Conservation (phyloP, 2,329 filamentous ascomycete genomes). For the Knufia petricola region DNA sequence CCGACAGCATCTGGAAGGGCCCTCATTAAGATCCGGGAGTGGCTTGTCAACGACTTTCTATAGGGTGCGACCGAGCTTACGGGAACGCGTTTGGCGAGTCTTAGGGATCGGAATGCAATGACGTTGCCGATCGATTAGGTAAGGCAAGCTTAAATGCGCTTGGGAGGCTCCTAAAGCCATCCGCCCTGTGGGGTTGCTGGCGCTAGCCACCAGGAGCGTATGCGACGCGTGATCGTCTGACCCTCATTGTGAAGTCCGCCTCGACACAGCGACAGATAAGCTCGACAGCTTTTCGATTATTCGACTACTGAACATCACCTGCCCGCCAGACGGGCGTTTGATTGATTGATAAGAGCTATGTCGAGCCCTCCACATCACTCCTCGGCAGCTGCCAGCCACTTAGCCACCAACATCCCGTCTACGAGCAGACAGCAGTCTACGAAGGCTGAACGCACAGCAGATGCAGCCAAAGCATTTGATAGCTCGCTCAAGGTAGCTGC, state of each 20-base stretch:
- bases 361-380: constrained; percentile 2
- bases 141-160: no score
- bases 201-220: no score
- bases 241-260: no score
- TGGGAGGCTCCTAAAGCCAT: no score
- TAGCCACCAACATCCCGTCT: constrained; percentile 6
- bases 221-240: no score
- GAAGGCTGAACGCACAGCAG: constrained; percentile 29
- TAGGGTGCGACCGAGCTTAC: not conserved
- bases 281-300: no score
- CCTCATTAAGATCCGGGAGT: not conserved
- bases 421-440: constrained; percentile 11
- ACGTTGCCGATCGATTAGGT: not conserved
- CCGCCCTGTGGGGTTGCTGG: no score
- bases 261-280: no score
- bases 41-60: not conserved
- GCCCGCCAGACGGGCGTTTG: no score
- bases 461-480: constrained; percentile 36
- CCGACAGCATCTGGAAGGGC: constrained; percentile 67
- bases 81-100: constrained; percentile 2
- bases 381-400: constrained; percentile 6
- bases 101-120: no score
- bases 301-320: no score
- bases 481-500: constrained; percentile 35
- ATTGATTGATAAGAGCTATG: not conserved